A percentile compares a stretch with the other conserved stretches of the same genome.
phyloP scores from a whole-genome alignment of 805 yeast species.

The Yarrowia osloensis region DNA sequence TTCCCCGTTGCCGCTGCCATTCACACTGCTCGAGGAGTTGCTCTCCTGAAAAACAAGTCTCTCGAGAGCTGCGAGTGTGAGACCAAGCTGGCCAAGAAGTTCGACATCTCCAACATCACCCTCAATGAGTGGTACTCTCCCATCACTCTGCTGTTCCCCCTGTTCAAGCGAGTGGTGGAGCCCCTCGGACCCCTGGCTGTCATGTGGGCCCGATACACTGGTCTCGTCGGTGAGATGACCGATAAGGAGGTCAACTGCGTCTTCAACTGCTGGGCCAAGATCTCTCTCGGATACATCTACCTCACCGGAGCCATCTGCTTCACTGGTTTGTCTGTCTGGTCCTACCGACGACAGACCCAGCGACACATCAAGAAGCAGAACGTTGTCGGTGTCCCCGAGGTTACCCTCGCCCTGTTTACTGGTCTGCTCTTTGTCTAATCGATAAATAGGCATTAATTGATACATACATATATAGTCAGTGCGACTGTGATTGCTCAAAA shows the following conservation, averaged over 20 bases:
- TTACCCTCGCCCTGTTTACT: constrained; percentile 24
- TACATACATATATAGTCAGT: constrained; percentile 27
- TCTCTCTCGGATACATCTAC: constrained; percentile 28
- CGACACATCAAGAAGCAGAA: constrained; percentile 20
- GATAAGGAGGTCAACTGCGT: constrained; percentile 25
- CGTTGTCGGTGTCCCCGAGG: constrained; percentile 24
- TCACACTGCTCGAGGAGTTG: constrained; percentile 29
- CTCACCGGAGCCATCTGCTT: constrained; percentile 25
- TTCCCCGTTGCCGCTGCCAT: constrained; percentile 25
- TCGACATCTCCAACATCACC: constrained; percentile 21
- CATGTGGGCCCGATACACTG: constrained; percentile 30
- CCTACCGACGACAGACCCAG: constrained; percentile 28
- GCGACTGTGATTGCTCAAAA: constrained; percentile 8
- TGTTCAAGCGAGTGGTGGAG: constrained; percentile 26
- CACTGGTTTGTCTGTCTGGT: constrained; percentile 23
- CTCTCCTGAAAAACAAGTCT: constrained; percentile 20
- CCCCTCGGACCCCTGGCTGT: constrained; percentile 25
- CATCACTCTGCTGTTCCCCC: constrained; percentile 25
- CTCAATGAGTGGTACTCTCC: constrained; percentile 30
- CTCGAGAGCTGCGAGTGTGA: constrained; percentile 15
- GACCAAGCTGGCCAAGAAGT: constrained; percentile 28
- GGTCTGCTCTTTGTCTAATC: constrained; percentile 29
- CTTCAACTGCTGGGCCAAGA: constrained; percentile 26
- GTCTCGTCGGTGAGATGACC: constrained; percentile 17
- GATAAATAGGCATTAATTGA: constrained; percentile 28